Percentiles rank a stretch among this genome's conserved stretches.
Conservation (phyloP, 306 rosid genomes). For the Leucaena leucocephala region DNA sequence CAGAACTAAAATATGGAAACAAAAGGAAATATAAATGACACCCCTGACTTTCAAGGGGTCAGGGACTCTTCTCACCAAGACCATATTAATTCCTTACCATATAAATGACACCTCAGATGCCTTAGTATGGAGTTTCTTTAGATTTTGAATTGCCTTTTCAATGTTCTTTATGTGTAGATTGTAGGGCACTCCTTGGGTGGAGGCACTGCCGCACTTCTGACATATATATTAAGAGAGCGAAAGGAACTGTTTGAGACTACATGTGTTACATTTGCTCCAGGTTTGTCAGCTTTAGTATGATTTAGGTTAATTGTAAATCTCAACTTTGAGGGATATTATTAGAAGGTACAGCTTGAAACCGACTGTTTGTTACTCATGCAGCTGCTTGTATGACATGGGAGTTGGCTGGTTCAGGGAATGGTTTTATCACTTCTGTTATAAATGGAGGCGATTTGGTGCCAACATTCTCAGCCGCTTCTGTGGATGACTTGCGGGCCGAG, state of each 20-base stretch:
- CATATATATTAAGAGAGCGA: slow-evolving; percentile 86
- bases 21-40: neutral
- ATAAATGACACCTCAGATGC: neutral
- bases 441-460: slow-evolving; percentile 98
- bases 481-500: slow-evolving; percentile 94
- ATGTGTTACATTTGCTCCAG: slow-evolving; percentile 96
- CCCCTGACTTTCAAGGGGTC: neutral
- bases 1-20: neutral
- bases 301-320: neutral
- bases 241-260: slow-evolving; percentile 71
- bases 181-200: slow-evolving; percentile 99
- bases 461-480: slow-evolving; percentile 96
- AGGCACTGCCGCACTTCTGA: slow-evolving; percentile 94
- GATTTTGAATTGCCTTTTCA: slow-evolving; percentile 4
- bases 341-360: slow-evolving; percentile 20
- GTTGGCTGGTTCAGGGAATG: slow-evolving; percentile 85
- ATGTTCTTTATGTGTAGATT: slow-evolving; percentile 49
- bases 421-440: slow-evolving; percentile 81
- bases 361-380: slow-evolving; percentile 47
- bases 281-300: slow-evolving; percentile 43
- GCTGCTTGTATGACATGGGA: slow-evolving; percentile 99
- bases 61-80: neutral
- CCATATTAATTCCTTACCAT: neutral
- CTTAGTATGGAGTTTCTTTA: slow-evolving; percentile 6
- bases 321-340: slow-evolving; percentile 8